Base-by-base conservation (phyloP, 441 rosid species). In the Erysimum pusillum region DNA sequence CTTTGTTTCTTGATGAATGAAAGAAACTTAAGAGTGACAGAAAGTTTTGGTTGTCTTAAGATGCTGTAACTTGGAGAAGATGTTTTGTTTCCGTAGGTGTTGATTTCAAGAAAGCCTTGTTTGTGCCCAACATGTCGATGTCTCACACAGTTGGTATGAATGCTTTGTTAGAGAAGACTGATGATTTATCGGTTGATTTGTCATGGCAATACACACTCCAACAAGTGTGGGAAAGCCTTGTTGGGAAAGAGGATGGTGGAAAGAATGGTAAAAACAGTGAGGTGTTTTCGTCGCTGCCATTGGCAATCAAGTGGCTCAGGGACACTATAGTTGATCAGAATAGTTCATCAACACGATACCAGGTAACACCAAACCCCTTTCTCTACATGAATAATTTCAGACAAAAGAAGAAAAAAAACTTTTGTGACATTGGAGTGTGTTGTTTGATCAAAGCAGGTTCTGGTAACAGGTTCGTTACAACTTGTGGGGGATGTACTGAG, bases 151-250 rank as follows among this genome's bases (percentile, higher is more conserved):
- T 93, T 74, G 96, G 94, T 82, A 73, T 63, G 72, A 63, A 35
- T 35, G 39, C 39, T 49, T 78, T 73, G 71, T 85, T 87, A 35
- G 82, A 87, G 62, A 49, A 36, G 25, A 22, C 25, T 36, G 39
- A 69, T 62, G 92, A 88, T 76, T 82, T 89, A 74, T 85, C 89
- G 67, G 87, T 89, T 46, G 96, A 96, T 82, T 84, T 96, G 86
- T 91, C 97, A 9, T 96, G 98, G 98, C 98, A 96, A 71, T 85
- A 87, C 65, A 53, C 90, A 77, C 87, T 91, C 69, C 99, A 96
- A 76, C 85, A 82, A 84, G 87, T 88, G 14, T 96, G 98, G 99
- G 97, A 96, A 81, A 87, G 81, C 77, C 90, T 93, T 66, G 71
- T 86, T 64, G 82, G 59, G 86, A 87, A 68, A 87, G 76, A 88